Evolutionary conservation across 768 basidiomycete species (phyloP).

Genomic region (Crassisporium funariophilum): DNA sequence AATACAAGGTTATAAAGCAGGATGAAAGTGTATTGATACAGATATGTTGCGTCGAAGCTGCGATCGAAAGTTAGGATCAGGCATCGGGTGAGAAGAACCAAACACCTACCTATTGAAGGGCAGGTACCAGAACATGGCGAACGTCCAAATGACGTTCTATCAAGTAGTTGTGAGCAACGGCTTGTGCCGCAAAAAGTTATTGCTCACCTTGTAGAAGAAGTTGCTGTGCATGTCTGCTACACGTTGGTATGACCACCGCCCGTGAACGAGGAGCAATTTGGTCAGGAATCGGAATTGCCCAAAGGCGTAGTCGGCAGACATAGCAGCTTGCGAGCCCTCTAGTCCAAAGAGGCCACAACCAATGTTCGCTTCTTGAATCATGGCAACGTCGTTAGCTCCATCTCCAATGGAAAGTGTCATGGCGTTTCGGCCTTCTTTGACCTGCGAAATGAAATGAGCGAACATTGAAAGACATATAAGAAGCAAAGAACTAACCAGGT

Average conservation of each 20-base stretch:
- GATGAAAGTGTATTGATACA: conserved; percentile 95
- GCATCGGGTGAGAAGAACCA: conserved; percentile 3
- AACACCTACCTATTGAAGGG: conserved; percentile 76
- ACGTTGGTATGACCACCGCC: conserved; percentile 96
- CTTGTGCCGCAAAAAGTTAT: neutral
- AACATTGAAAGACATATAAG: conserved; percentile 2
- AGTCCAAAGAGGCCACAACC: conserved; percentile 92
- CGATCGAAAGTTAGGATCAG: conserved; percentile 8
- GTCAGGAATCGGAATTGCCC: conserved; percentile 96
- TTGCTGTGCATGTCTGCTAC: conserved; percentile 96
- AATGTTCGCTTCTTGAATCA: conserved; percentile 99
- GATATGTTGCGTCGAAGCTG: conserved; percentile 92
- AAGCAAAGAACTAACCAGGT: conserved; percentile 57
- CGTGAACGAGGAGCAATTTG: conserved; percentile 89
- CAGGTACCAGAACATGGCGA: conserved; percentile 93
- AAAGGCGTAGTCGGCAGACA: conserved; percentile 99
- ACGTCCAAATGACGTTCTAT: conserved; percentile 90
- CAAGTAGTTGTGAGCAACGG: neutral
- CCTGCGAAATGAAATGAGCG: conserved; percentile 42
- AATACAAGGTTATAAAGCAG: conserved; percentile 90
- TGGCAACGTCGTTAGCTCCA: conserved; percentile 97
- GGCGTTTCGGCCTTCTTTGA: conserved; percentile 93
- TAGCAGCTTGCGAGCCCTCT: conserved; percentile 97
- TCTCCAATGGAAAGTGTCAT: conserved; percentile 98
- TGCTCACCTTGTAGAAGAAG: conserved; percentile 94